Evolutionary conservation across 225 moss, liverwort and hornwort genomes (phyloP).

Genomic region (Thuidium tamariscinum): DNA sequence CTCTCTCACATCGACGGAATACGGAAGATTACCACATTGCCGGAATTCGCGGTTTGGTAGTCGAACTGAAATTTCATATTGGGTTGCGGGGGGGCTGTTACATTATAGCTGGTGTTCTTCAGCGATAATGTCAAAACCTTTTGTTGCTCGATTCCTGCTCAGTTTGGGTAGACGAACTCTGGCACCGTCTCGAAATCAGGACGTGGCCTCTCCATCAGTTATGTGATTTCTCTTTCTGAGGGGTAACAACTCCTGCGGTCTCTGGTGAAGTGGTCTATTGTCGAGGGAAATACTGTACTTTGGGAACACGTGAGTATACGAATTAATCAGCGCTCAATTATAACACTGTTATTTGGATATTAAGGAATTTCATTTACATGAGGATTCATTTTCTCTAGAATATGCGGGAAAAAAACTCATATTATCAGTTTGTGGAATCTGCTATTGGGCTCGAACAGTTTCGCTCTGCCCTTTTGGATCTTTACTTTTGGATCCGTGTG

Average conservation of each 20-base stretch:
- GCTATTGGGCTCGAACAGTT: not conserved
- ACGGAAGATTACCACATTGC: not conserved
- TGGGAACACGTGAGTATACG: not conserved
- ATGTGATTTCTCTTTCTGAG: not conserved
- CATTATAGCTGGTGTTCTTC: not conserved
- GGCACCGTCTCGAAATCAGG: not conserved
- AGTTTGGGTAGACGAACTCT: not conserved
- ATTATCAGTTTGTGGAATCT: not conserved
- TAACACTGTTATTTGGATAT: too few relatives aligned
- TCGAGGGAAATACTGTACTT: not conserved
- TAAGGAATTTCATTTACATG: too few relatives aligned
- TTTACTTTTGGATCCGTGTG: not conserved
- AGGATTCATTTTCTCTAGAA: too few relatives aligned
- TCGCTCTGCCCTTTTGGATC: not conserved
- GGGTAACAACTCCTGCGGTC: not conserved
- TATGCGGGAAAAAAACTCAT: too few relatives aligned
- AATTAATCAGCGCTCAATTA: not conserved
- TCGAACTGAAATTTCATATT: not conserved
- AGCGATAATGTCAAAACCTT: not conserved
- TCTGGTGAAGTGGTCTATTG: not conserved
- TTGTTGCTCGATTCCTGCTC: not conserved
- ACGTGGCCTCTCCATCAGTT: not conserved
- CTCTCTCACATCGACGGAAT: too few relatives aligned
- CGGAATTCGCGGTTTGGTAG: not conserved
- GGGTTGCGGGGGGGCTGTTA: not conserved